Conservation (phyloP, 108 stramenopile genomes). For the Nannochloropsis oceanica region DNA sequence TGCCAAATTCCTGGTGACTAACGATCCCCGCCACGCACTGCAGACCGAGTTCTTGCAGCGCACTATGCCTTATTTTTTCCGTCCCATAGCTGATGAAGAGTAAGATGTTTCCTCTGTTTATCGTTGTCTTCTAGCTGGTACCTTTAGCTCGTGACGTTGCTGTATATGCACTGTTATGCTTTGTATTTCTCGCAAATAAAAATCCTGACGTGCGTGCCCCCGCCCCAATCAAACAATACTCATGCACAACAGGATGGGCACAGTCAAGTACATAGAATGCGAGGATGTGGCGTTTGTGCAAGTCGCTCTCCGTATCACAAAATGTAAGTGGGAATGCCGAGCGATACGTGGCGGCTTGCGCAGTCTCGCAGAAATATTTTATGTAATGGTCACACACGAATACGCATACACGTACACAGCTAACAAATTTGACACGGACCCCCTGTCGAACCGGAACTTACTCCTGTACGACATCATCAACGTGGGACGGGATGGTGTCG, state of each 20-base stretch:
- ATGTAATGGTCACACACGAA: neutral
- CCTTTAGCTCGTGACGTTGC: too few relatives aligned
- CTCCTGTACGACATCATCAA: neutral
- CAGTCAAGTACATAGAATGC: neutral
- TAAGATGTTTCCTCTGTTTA: neutral
- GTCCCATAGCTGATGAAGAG: neutral
- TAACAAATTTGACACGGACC: neutral
- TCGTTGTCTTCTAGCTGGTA: too few relatives aligned
- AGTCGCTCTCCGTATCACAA: neutral
- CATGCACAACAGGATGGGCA: neutral
- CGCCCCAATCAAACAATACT: neutral
- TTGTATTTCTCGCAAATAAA: too few relatives aligned
- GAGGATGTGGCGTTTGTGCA: neutral
- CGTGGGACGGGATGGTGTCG: neutral
- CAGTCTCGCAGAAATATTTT: too few relatives aligned
- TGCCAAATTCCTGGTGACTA: neutral
- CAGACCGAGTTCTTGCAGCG: slow-evolving; percentile 31
- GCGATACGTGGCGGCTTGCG: too few relatives aligned
- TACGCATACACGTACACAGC: neutral
- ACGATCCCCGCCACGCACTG: slow-evolving; percentile 17
- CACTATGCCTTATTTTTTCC: slow-evolving; percentile 25
- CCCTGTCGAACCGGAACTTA: neutral
- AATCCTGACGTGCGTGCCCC: too few relatives aligned
- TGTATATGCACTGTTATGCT: too few relatives aligned
- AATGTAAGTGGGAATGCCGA: neutral